These are phyloP conservation scores for Keithomyces neogunnii DNA, from an alignment of 2,329 filamentous ascomycete genomes.

Conservation along the genomic window DNA sequence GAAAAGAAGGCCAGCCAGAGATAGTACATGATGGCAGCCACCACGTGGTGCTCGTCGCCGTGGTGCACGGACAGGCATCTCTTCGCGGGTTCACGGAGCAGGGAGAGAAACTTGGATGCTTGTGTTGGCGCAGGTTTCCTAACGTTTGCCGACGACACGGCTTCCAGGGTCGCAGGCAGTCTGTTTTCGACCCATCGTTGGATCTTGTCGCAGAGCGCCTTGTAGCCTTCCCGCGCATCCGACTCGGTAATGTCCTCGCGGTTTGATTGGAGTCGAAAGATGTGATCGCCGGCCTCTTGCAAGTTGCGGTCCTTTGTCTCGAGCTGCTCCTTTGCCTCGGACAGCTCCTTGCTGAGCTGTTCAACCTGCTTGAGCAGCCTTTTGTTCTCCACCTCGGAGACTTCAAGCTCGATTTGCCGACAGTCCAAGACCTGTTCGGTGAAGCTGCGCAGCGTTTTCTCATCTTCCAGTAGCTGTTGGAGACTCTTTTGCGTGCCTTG, in stretches of 20 bases:
- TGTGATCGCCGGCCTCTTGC: slow-evolving; percentile 22
- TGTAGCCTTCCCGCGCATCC: slow-evolving; percentile 26
- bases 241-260: slow-evolving; percentile 27
- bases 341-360: slow-evolving; percentile 20
- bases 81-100: slow-evolving; percentile 27
- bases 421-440: slow-evolving; percentile 28
- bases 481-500: slow-evolving; percentile 7
- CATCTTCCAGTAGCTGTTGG: slow-evolving; percentile 20
- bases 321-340: slow-evolving; percentile 20
- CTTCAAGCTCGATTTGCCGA: slow-evolving; percentile 25
- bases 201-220: slow-evolving; percentile 22
- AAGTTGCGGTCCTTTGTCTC: slow-evolving; percentile 19
- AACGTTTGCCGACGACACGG: slow-evolving; percentile 20
- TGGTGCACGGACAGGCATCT: slow-evolving; percentile 20
- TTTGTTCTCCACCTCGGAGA: slow-evolving; percentile 19
- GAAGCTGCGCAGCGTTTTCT: slow-evolving; percentile 24
- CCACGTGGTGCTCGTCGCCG: slow-evolving; percentile 27
- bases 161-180: slow-evolving; percentile 21
- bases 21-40: slow-evolving; percentile 28
- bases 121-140: slow-evolving; percentile 16
- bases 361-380: slow-evolving; percentile 20
- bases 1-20: slow-evolving; percentile 25
- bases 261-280: slow-evolving; percentile 23
- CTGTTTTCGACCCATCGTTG: slow-evolving; percentile 29
- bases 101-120: slow-evolving; percentile 21